These are phyloP conservation scores for Syncephalastrum sp. DNA, from an alignment of 371 early-diverging fungal species.

Conservation along the genomic window DNA sequence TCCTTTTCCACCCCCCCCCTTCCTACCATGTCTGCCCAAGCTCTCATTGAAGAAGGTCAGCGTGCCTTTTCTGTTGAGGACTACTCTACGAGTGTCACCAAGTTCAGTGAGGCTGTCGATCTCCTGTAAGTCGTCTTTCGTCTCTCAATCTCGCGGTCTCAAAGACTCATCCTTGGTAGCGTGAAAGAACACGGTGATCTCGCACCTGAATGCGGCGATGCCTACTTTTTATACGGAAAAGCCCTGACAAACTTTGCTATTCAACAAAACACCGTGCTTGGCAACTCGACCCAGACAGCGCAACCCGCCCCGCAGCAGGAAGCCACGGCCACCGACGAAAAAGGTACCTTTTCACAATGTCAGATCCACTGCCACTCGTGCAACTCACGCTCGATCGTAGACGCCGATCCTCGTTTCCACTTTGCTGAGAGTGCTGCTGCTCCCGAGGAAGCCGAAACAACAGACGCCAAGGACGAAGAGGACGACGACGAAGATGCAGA, in stretches of 20 bases:
- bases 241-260: conserved; percentile 78
- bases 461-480: conserved; percentile 44
- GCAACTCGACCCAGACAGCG: conserved; percentile 38
- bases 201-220: conserved; percentile 75
- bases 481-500: conserved; percentile 33
- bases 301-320: background rate
- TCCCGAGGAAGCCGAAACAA: conserved; percentile 39
- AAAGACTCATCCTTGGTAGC: background rate
- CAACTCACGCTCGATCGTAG: conserved; percentile 12
- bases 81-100: conserved; percentile 63
- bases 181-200: conserved; percentile 55
- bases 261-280: conserved; percentile 71
- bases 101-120: conserved; percentile 66
- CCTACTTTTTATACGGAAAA: conserved; percentile 75
- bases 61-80: conserved; percentile 27
- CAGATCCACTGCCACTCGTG: background rate
- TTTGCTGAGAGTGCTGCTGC: conserved; percentile 42
- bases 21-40: too few relatives aligned
- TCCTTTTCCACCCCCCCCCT: too few relatives aligned
- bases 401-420: conserved; percentile 45
- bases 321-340: background rate
- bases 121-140: conserved; percentile 47
- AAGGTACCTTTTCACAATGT: background rate
- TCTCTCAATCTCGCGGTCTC: background rate
- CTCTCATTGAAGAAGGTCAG: conserved; percentile 21